A percentile compares a stretch with the other conserved stretches of the same genome.
Conservation (phyloP, 306 rosid species). For the Hylodesmum podocarpum region DNA sequence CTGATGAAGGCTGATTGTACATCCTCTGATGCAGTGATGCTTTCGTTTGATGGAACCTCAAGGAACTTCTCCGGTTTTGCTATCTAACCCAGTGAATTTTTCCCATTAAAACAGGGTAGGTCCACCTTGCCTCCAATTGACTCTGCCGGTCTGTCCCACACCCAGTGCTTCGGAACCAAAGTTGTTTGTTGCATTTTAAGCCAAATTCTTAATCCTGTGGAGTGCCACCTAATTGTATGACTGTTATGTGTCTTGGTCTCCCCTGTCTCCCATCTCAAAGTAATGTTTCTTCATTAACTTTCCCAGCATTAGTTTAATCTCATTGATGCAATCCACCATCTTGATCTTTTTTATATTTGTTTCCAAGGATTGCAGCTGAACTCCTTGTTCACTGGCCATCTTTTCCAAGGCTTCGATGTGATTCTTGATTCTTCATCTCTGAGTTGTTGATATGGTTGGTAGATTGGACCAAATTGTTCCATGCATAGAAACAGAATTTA, state of each 20-base stretch:
- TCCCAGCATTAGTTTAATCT: neutral
- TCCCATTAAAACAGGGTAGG: neutral
- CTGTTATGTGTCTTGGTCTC: neutral
- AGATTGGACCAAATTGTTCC: no score
- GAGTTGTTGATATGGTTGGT: neutral
- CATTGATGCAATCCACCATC: neutral
- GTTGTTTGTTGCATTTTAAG: neutral
- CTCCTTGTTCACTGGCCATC: neutral
- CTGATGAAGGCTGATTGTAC: neutral
- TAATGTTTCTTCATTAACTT: neutral
- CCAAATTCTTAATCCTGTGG: neutral
- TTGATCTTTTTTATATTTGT: neutral
- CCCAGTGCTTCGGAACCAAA: neutral
- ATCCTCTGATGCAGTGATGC: neutral
- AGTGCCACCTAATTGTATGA: neutral
- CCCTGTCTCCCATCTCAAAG: neutral
- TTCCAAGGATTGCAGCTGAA: neutral
- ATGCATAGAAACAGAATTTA: no score
- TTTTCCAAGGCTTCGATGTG: neutral
- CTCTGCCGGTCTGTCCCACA: neutral
- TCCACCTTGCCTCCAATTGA: neutral
- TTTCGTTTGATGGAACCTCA: neutral
- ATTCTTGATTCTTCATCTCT: neutral
- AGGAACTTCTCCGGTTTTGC: neutral
- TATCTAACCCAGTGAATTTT: neutral